Conservation (phyloP, 192 early-diverging fungal genomes). For the Backusella mclennaniae region DNA sequence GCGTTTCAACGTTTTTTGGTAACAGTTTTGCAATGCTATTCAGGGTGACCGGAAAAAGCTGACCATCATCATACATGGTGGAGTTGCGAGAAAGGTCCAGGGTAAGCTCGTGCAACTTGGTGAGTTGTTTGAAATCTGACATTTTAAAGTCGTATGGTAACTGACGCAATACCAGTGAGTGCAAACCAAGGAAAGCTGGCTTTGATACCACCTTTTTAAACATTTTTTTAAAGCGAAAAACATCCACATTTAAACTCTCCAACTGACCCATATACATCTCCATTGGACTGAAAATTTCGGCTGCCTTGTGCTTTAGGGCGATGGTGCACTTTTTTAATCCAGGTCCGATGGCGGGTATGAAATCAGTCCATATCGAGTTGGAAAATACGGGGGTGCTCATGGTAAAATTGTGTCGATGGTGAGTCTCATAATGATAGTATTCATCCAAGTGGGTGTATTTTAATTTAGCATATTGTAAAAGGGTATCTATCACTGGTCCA, state of each 20-base stretch:
- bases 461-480: not conserved
- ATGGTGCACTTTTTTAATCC: not conserved
- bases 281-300: not conserved
- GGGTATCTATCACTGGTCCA: not conserved
- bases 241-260: not conserved
- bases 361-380: not conserved
- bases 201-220: not conserved
- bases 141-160: not conserved
- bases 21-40: not conserved
- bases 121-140: not conserved
- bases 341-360: not conserved
- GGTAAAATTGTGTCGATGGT: not conserved
- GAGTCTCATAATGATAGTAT: not conserved
- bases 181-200: not conserved
- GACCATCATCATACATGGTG: not conserved
- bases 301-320: not conserved
- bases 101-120: not conserved
- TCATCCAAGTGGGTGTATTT: not conserved
- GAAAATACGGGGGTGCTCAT: not conserved
- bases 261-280: not conserved
- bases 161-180: not conserved
- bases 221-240: not conserved
- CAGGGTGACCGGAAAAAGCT: not conserved
- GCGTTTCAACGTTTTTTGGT: not conserved
- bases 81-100: not conserved